Percentiles rank a stretch among this genome's conserved stretches.
Conservation (phyloP, 768 basidiomycete species). For the Fomitopsis serialis region DNA sequence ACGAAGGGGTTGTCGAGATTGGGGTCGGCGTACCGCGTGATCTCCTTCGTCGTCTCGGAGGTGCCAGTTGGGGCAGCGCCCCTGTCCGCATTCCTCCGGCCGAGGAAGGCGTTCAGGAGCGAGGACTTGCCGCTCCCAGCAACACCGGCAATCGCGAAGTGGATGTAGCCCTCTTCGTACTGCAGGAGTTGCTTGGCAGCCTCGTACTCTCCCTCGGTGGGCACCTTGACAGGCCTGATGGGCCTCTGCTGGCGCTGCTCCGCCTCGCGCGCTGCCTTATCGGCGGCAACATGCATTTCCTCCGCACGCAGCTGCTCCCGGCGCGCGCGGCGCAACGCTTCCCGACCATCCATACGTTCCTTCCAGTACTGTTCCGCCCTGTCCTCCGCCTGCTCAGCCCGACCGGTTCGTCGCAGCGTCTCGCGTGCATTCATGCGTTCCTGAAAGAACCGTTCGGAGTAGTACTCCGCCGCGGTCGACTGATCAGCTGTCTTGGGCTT, state of each 20-base stretch:
- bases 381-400: no score
- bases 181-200: background rate
- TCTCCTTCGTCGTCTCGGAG: background rate
- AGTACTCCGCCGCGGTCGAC: no score
- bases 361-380: no score
- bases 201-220: background rate
- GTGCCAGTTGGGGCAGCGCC: background rate
- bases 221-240: background rate
- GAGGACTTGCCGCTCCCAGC: slow-evolving; percentile 4
- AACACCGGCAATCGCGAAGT: background rate
- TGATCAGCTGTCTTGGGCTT: no score
- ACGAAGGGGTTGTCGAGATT: slow-evolving; percentile 1
- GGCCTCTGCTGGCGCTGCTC: background rate
- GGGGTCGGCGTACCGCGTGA: slow-evolving; percentile 1
- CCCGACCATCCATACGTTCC: no score
- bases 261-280: background rate
- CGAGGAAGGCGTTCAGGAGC: background rate
- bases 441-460: no score
- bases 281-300: no score
- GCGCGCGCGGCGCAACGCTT: no score
- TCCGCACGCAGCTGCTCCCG: no score
- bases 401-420: no score
- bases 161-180: background rate
- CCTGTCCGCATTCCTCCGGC: background rate
- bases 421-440: no score